Conservation (phyloP, 2,329 filamentous ascomycete species). For the Aureobasidium zeae region DNA sequence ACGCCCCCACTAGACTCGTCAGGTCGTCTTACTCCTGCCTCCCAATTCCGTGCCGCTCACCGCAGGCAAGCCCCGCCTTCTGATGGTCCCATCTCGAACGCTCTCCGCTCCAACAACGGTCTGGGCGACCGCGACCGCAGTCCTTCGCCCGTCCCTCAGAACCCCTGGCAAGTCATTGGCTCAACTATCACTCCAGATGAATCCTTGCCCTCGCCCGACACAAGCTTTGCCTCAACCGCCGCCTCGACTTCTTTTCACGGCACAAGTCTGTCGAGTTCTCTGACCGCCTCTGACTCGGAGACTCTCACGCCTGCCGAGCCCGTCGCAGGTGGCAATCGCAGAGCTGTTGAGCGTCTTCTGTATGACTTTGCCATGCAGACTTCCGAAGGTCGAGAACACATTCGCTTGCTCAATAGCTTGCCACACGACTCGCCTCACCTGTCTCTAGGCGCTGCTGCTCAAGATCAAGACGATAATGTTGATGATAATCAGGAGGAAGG, state of each 20-base stretch:
- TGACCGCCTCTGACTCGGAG: too few relatives aligned
- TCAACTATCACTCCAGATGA: constrained; percentile 74
- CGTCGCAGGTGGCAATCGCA: neutral
- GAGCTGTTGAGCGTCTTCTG: constrained; percentile 5
- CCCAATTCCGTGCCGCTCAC: neutral
- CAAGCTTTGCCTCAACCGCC: constrained; percentile 68
- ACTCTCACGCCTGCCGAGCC: neutral
- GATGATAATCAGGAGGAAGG: too few relatives aligned
- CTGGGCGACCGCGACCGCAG: constrained; percentile 79
- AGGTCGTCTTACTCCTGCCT: neutral
- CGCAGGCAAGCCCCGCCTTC: constrained; percentile 1
- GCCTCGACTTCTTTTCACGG: constrained; percentile 37
- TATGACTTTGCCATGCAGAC: constrained; percentile 15
- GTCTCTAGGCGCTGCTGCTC: neutral
- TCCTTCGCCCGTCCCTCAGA: constrained; percentile 46
- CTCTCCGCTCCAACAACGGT: constrained; percentile 35
- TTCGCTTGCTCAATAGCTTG: constrained; percentile 2
- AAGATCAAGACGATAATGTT: neutral
- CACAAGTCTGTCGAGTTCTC: too few relatives aligned
- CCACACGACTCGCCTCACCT: constrained; percentile 2
- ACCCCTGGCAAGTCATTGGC: constrained; percentile 71
- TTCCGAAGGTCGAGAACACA: constrained; percentile 11
- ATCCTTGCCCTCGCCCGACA: constrained; percentile 67
- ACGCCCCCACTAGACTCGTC: constrained; percentile 12
- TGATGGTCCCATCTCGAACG: constrained; percentile 6